Conservation (phyloP, 2,329 filamentous ascomycete genomes). For the Verticillium nonalfalfae region DNA sequence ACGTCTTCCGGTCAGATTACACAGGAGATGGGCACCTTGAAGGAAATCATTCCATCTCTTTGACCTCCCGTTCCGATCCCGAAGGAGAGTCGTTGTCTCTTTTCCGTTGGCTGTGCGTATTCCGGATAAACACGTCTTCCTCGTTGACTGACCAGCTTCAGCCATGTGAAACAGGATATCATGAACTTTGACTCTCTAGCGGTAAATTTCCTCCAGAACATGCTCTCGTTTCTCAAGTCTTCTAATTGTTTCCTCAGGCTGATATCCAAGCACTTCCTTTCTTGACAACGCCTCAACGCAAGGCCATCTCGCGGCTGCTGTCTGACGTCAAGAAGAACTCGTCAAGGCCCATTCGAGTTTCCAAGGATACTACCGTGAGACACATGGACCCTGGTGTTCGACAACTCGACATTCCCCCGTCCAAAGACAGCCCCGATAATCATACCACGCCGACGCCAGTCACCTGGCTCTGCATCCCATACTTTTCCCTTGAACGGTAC, state of each 20-base stretch:
- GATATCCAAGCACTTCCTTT: slow-evolving; percentile 12
- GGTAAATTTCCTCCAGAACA: slow-evolving; percentile 16
- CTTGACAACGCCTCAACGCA: slow-evolving; percentile 25
- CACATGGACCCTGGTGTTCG: slow-evolving; percentile 33
- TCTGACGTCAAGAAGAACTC: slow-evolving; percentile 27
- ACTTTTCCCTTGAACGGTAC: slow-evolving; percentile 38
- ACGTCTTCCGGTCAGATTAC: slow-evolving; percentile 27
- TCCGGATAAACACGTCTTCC: no score
- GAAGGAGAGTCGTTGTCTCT: slow-evolving; percentile 23
- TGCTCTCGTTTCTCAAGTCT: not conserved
- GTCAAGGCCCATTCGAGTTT: slow-evolving; percentile 28
- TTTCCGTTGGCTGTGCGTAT: slow-evolving; percentile 33
- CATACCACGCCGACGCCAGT: slow-evolving; percentile 13
- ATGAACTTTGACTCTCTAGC: slow-evolving; percentile 37
- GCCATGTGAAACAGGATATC: slow-evolving; percentile 29
- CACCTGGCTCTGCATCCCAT: slow-evolving; percentile 39
- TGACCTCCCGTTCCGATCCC: slow-evolving; percentile 27
- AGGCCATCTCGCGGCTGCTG: slow-evolving; percentile 27
- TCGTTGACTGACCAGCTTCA: slow-evolving; percentile 13
- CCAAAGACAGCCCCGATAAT: slow-evolving; percentile 4
- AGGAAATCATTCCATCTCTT: slow-evolving; percentile 24
- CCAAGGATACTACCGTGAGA: slow-evolving; percentile 28
- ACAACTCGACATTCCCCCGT: slow-evolving; percentile 23
- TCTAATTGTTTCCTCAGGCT: not conserved
- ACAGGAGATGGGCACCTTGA: slow-evolving; percentile 29